Base-by-base conservation (phyloP, 331 rosid species). In the Rhamnella rubrinervis region DNA sequence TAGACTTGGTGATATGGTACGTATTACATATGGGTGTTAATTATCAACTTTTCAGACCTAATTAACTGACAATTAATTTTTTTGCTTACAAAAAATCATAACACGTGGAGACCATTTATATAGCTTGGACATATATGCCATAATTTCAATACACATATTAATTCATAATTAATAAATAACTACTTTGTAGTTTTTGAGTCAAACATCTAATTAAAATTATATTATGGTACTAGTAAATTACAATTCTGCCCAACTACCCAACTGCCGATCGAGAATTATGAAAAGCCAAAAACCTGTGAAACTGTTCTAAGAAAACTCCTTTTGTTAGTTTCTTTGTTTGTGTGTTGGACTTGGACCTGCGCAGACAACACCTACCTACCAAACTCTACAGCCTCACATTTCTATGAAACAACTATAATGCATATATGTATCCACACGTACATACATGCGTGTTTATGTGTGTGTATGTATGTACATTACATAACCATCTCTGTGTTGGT, bases 41-140 rank as follows among this genome's bases (percentile, higher is more conserved):
- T 71, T 86, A 85, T 77, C 68, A 84, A 67, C 70, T 88, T 88
- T 89, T 12, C 15, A 72, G 83, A 77, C 90, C 79, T 85, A 89
- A 90, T 44, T 44, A 44, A 44, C 93, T 82, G 87, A 85, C 93
- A 63, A 72, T 8, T 44, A 44, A 10, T 9, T 44, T 57, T 73
- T 77, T 77, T 71, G 84, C 86, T 80, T 82, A 61, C 75, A 85
- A 44, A 84, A 78, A 74, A 74, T 68, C 80, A 74, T 74, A 78
- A 78, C 95, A 92, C 88, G 86, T 75, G 85, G 84, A 70, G 60
- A 85, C 71, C 35, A 31, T 31, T 31, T 31, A 31, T 2, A 31
- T 4, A 31, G 5, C 3, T 79, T 72, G 61, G 58, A 62, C 61
- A 71, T 35, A 4, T 7, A 5, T 12, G 11, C 41, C 7, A 38